These are phyloP conservation scores for Actinidia polygama DNA, from an alignment of 179 eudicot genomes.

Conservation along the genomic window DNA sequence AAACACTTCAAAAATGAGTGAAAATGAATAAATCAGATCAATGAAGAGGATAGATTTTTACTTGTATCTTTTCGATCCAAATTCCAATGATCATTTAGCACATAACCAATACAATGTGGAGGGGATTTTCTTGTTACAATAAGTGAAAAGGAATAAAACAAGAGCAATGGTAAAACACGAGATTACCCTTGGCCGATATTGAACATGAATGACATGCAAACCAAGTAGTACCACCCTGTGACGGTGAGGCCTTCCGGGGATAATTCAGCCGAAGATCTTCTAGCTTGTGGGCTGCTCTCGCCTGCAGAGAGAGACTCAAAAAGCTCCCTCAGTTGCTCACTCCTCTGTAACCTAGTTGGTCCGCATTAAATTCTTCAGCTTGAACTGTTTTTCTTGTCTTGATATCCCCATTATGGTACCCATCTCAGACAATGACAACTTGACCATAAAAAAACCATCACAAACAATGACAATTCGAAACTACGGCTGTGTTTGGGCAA, in stretches of 20 bases:
- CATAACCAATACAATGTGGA: too few species aligned
- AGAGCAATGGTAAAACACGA: background rate
- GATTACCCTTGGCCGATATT: constrained; percentile 71
- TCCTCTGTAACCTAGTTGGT: constrained; percentile 66
- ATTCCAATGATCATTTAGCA: too few species aligned
- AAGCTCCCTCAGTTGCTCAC: constrained; percentile 77
- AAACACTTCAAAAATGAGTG: background rate
- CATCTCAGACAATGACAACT: constrained; percentile 82
- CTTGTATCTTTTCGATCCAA: too few species aligned
- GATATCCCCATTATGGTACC: constrained; percentile 85
- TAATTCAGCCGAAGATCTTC: constrained; percentile 57
- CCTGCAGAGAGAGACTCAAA: constrained; percentile 57
- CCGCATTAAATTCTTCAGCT: constrained; percentile 43
- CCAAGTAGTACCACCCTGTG: constrained; percentile 89
- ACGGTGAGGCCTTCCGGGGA: constrained; percentile 79
- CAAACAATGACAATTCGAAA: background rate
- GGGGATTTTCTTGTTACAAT: too few species aligned
- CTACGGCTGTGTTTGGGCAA: too few species aligned
- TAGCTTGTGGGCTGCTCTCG: constrained; percentile 48
- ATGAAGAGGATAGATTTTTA: too few species aligned
- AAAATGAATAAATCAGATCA: too few species aligned
- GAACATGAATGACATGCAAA: constrained; percentile 84
- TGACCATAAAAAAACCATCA: constrained; percentile 39
- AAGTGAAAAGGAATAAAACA: too few species aligned
- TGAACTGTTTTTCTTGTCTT: constrained; percentile 65